Conservation (phyloP, 257 asterid genomes). For the Solanum ahanhuiri region DNA sequence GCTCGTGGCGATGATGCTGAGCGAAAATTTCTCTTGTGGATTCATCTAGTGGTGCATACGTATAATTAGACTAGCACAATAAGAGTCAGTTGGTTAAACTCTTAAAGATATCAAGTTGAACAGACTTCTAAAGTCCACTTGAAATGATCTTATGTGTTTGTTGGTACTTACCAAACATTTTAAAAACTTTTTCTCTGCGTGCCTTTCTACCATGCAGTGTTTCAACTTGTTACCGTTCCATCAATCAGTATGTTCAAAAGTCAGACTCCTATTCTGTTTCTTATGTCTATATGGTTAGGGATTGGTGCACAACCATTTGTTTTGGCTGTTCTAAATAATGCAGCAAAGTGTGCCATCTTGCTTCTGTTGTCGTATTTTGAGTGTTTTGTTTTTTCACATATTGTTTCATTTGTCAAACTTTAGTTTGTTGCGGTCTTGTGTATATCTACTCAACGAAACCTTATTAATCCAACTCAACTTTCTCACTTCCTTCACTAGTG, state of each 20-base stretch:
- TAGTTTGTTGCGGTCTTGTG: neutral
- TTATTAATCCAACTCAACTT: neutral
- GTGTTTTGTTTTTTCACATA: neutral
- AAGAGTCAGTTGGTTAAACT: neutral
- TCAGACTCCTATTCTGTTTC: neutral
- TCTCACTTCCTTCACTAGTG: constrained; percentile 20
- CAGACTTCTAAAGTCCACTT: neutral
- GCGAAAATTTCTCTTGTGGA: neutral
- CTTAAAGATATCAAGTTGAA: neutral
- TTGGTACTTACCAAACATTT: neutral
- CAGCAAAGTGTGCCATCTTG: neutral
- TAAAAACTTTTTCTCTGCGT: neutral
- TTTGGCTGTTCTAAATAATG: neutral
- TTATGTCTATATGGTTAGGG: neutral
- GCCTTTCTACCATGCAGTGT: neutral
- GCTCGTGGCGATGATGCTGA: neutral
- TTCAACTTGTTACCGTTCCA: neutral
- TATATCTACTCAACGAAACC: neutral
- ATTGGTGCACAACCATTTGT: neutral
- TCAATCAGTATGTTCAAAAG: neutral
- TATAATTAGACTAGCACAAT: neutral
- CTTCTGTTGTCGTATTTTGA: neutral
- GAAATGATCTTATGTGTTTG: neutral
- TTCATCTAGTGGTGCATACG: neutral
- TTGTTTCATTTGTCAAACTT: neutral